These are phyloP conservation scores for Hymenoscyphus repandus DNA, from an alignment of 2,329 filamentous ascomycete species.

Conservation along the genomic window DNA sequence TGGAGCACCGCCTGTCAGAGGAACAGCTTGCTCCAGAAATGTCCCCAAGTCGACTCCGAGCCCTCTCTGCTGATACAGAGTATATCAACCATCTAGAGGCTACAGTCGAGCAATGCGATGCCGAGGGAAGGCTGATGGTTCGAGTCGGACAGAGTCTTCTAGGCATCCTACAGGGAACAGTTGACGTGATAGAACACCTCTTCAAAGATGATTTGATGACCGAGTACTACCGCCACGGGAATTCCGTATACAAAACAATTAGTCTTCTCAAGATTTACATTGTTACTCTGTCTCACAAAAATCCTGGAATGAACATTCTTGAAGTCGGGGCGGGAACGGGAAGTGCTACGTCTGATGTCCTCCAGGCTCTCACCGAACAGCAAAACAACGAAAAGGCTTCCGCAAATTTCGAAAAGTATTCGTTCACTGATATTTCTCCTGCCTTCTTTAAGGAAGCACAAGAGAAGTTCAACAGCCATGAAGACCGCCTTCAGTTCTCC, in stretches of 20 bases:
- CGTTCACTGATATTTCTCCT: slow-evolving; percentile 23
- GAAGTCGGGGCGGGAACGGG: slow-evolving; percentile 22
- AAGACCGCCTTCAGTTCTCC: slow-evolving; percentile 27
- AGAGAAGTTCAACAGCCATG: slow-evolving; percentile 11
- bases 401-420: no score
- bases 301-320: slow-evolving; percentile 16
- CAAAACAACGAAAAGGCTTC: no score
- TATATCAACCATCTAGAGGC: no score
- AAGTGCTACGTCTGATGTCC: slow-evolving; percentile 15
- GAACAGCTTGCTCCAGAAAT: no score
- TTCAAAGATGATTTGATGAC: slow-evolving; percentile 1
- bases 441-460: slow-evolving; percentile 32
- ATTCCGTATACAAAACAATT: slow-evolving; percentile 1
- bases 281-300: slow-evolving; percentile 3
- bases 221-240: not conserved
- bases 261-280: slow-evolving; percentile 12
- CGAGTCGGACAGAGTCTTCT: not conserved
- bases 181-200: not conserved
- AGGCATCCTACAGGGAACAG: not conserved
- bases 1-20: no score
- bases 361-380: slow-evolving; percentile 9
- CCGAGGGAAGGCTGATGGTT: not conserved
- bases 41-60: no score
- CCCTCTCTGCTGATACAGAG: not conserved
- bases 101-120: not conserved